Evolutionary conservation across 2,329 filamentous ascomycete genomes (phyloP).

Genomic region (Pseudopyrenochaeta lycopersici): DNA sequence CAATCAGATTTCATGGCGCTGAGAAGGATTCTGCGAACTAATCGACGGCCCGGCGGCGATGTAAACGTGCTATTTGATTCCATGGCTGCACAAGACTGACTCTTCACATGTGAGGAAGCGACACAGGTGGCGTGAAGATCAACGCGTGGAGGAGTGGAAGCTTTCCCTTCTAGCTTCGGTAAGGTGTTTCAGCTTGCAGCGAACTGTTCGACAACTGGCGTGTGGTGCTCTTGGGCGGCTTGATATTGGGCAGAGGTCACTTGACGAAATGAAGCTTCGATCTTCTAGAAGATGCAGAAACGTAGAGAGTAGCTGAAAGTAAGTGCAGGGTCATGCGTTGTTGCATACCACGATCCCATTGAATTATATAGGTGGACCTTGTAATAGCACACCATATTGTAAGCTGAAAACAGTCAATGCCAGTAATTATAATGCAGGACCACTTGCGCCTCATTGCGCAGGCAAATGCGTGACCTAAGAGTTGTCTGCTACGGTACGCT

Average conservation of each 20-base stretch:
- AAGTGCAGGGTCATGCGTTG: background rate
- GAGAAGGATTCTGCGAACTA: constrained; percentile 20
- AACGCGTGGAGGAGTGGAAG: constrained; percentile 13
- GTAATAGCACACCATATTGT: constrained; percentile 7
- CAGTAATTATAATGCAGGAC: constrained; percentile 4
- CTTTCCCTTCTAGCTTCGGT: constrained; percentile 16
- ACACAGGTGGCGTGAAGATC: constrained; percentile 21
- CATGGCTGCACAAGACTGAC: constrained; percentile 1
- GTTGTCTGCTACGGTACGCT: background rate
- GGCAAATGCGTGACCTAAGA: constrained; percentile 1
- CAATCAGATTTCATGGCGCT: constrained; percentile 23
- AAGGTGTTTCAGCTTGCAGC: constrained; percentile 16
- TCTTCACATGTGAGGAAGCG: constrained; percentile 16
- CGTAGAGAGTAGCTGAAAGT: background rate
- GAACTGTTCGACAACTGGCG: constrained; percentile 9
- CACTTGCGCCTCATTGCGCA: constrained; percentile 2
- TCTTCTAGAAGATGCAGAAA: constrained; percentile 4
- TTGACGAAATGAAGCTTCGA: background rate
- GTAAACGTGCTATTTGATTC: constrained; percentile 3
- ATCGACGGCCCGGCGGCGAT: constrained; percentile 33
- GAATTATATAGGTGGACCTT: background rate
- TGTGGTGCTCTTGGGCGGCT: constrained; percentile 4
- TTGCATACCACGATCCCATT: background rate
- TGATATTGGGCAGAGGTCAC: constrained; percentile 4
- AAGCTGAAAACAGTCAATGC: constrained; percentile 1